Base-by-base conservation (phyloP, 352 stramenopile genomes). In the Pythium plurisporium region DNA sequence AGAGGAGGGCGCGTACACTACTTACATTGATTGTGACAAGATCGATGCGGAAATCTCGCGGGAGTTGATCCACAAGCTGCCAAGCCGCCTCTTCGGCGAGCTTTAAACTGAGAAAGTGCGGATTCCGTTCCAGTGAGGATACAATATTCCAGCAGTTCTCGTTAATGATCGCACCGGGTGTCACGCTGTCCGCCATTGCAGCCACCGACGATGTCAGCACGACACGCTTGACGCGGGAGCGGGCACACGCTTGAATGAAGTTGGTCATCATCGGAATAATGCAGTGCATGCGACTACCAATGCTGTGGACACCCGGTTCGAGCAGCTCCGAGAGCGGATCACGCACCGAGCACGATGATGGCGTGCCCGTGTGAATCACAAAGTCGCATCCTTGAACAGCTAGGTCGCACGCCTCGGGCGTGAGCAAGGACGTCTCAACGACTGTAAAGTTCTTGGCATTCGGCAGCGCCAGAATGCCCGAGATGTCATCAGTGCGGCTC, bases 251-350 rank as follows among this genome's bases (percentile, higher is more conserved):
- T 51, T 92, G 84, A 56, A 95, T 93, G 50, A 95, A 95, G 65
- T 95, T 95, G 12, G 84, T 94, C 86, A 95, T 95, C 84, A 95
- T 95, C 12, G 86, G 86, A 29, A 95, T 92, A 68, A 95, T 95
- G 42, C 83, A 94, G 72, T 95, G 86, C 81, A 95, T 92, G 23
- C 86, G 83, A 53, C 86, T 95, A 42, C 86, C 86, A 62, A 95
- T 91, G 51, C 83, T 94, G 54, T 95, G 85, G 20, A 95, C 86
- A 3, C 83, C 86, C 2, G 86, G 86, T 58, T 95, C 86, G 19
- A 86, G 72, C 34, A 89, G 81, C 61, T 95, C 86, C 22, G 86
- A 94, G 12, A 93, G 61, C 27, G 86, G 86, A 41, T 95, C 86
- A 34, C 86, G 79, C 52, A 95, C 84, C 22, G 86, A 92, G 56